Percentiles rank a stretch among this genome's conserved stretches.
Conservation (phyloP, 2,329 filamentous ascomycete species). For the Neonectria punicea region DNA sequence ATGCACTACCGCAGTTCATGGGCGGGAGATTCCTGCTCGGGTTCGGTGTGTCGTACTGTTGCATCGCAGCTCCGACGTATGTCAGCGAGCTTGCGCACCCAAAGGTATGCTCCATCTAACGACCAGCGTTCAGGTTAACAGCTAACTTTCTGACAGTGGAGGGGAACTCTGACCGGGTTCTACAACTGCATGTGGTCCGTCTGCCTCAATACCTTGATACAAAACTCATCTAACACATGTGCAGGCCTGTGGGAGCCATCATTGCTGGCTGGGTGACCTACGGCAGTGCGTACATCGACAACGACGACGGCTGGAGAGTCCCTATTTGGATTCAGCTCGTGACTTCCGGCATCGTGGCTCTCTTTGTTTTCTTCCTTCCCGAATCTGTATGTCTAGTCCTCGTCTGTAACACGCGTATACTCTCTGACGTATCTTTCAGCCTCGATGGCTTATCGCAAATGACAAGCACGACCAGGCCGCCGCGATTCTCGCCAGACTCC, state of each 20-base stretch:
- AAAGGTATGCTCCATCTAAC: neutral
- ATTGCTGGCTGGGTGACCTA: constrained; percentile 65
- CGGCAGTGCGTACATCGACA: constrained; percentile 54
- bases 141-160: constrained; percentile 48
- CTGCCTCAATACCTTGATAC: neutral
- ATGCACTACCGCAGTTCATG: constrained; percentile 51
- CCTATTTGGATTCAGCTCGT: constrained; percentile 52
- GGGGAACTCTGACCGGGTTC: constrained; percentile 54
- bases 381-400: constrained; percentile 45
- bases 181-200: constrained; percentile 50
- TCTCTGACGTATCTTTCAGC: constrained; percentile 22
- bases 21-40: constrained; percentile 66
- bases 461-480: constrained; percentile 51
- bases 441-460: constrained; percentile 54
- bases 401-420: too few species aligned
- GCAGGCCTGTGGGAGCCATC: constrained; percentile 55
- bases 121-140: fast-evolving
- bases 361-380: constrained; percentile 50
- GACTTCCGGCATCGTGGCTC: constrained; percentile 50
- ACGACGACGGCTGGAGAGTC: constrained; percentile 49
- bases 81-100: constrained; percentile 64
- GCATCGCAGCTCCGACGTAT: constrained; percentile 53
- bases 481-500: constrained; percentile 48
- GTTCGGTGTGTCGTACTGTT: constrained; percentile 58
- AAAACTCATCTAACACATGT: neutral